phyloP scores from a whole-genome alignment of 2,329 filamentous ascomycete genomes.

The Penicillium aurantiogriseum region DNA sequence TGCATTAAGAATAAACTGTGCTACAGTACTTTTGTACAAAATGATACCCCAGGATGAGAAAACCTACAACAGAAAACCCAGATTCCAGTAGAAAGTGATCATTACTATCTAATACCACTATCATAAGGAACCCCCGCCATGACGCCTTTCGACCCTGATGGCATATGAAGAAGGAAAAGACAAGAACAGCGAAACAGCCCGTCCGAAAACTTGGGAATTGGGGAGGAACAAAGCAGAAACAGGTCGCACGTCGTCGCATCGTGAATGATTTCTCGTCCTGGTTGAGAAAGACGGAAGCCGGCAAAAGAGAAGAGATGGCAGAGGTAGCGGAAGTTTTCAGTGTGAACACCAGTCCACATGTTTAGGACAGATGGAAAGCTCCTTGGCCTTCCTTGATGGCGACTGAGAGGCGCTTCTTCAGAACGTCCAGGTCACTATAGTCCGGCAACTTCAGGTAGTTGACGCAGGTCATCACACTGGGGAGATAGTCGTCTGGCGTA shows the following conservation, averaged over 20 bases:
- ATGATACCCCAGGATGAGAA: background rate
- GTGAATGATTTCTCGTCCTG: conserved; percentile 12
- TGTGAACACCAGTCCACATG: background rate
- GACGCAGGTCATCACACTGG: conserved; percentile 99
- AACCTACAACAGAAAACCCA: background rate
- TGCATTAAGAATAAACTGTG: background rate
- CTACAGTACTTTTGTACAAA: background rate
- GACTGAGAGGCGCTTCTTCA: conserved; percentile 74
- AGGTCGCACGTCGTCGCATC: conserved; percentile 22
- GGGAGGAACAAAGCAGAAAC: conserved; percentile 14
- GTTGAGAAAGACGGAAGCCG: conserved; percentile 3
- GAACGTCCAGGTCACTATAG: conserved; percentile 74
- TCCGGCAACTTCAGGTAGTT: conserved; percentile 98
- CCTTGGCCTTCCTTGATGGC: conserved; percentile 96
- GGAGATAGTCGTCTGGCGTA: conserved; percentile 94
- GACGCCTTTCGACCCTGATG: conserved; percentile 22
- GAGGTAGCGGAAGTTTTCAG: background rate
- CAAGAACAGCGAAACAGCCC: conserved; percentile 13
- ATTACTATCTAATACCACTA: conserved; percentile 30
- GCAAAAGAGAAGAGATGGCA: conserved; percentile 1
- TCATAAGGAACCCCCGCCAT: conserved; percentile 16
- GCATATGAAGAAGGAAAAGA: conserved; percentile 9
- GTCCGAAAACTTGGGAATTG: conserved; percentile 17
- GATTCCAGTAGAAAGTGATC: conserved; percentile 10
- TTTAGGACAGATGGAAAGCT: conserved; percentile 87